These are phyloP conservation scores for Thermomyces lanuginosus DNA, from an alignment of 2,329 filamentous ascomycete species.

Conservation along the genomic window DNA sequence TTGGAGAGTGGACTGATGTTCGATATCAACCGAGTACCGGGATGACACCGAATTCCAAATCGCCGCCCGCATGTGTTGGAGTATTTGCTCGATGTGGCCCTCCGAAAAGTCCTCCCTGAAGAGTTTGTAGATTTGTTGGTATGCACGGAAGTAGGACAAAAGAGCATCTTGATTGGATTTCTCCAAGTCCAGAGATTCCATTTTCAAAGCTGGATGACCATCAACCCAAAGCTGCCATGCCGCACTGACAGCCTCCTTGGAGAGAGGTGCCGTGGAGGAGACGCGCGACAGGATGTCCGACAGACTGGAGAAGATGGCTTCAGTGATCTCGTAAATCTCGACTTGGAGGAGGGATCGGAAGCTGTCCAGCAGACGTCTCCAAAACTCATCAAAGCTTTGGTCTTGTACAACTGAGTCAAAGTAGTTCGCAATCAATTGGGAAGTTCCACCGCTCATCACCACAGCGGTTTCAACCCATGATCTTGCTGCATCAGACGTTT, in stretches of 20 bases:
- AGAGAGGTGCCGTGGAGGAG: slow-evolving; percentile 27
- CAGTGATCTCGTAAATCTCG: slow-evolving; percentile 51
- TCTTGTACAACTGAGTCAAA: slow-evolving; percentile 54
- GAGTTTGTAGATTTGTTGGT: slow-evolving; percentile 63
- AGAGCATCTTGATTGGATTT: slow-evolving; percentile 64
- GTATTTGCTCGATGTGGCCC: slow-evolving; percentile 48
- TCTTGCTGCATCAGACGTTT: slow-evolving; percentile 18
- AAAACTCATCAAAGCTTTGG: slow-evolving; percentile 52
- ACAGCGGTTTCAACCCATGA: slow-evolving; percentile 63
- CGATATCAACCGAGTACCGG: slow-evolving; percentile 23
- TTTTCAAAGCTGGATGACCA: slow-evolving; percentile 39
- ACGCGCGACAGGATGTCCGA: slow-evolving; percentile 41
- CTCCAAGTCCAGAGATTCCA: slow-evolving; percentile 27
- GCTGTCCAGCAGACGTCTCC: slow-evolving; percentile 56
- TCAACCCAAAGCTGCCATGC: slow-evolving; percentile 57
- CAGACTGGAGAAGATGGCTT: slow-evolving; percentile 52
- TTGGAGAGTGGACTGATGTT: slow-evolving; percentile 24
- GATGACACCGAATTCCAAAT: slow-evolving; percentile 49
- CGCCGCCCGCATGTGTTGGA: slow-evolving; percentile 53
- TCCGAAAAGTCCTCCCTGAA: slow-evolving; percentile 47
- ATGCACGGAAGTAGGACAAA: slow-evolving; percentile 64
- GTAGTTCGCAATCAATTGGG: slow-evolving; percentile 58
- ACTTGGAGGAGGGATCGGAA: slow-evolving; percentile 50
- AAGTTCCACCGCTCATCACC: slow-evolving; percentile 56
- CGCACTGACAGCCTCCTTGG: slow-evolving; percentile 37